phyloP scores from a whole-genome alignment of 257 asterid species.

The Rehmannia glutinosa region DNA sequence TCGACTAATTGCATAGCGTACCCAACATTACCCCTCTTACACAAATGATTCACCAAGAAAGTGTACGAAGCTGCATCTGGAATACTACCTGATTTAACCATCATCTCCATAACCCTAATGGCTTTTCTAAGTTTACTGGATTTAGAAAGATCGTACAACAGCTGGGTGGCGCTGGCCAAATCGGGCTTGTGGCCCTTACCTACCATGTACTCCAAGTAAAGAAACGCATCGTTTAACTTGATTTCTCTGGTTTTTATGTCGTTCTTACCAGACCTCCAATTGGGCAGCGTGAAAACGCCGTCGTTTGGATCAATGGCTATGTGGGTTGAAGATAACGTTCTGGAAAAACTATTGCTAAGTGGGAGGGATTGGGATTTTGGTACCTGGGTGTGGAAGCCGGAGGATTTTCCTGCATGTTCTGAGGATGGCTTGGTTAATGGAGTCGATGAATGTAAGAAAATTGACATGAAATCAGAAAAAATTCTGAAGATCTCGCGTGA shows the following conservation, averaged over 20 bases:
- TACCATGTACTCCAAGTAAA: slow-evolving; percentile 74
- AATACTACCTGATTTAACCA: slow-evolving; percentile 57
- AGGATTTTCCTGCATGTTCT: background rate
- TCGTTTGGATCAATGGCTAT: slow-evolving; percentile 20
- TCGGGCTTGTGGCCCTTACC: slow-evolving; percentile 75
- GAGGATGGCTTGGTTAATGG: background rate
- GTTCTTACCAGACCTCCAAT: slow-evolving; percentile 62
- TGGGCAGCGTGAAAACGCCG: slow-evolving; percentile 57
- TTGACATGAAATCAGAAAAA: background rate
- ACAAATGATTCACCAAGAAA: slow-evolving; percentile 61
- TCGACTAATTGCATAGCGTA: slow-evolving; percentile 90
- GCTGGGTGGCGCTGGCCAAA: slow-evolving; percentile 55
- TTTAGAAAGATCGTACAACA: slow-evolving; percentile 81
- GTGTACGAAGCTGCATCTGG: slow-evolving; percentile 76
- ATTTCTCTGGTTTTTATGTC: slow-evolving; percentile 60
- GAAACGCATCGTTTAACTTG: slow-evolving; percentile 62
- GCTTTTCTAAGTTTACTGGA: slow-evolving; percentile 68
- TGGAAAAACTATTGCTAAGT: background rate
- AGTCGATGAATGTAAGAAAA: background rate
- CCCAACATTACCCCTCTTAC: slow-evolving; percentile 83
- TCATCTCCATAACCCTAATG: slow-evolving; percentile 76
- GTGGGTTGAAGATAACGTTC: background rate
- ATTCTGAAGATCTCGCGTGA: background rate
- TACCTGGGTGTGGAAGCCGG: too few species aligned
- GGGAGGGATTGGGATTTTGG: background rate